Base-by-base conservation (phyloP, 805 yeast genomes). In the Candida saitoana region DNA sequence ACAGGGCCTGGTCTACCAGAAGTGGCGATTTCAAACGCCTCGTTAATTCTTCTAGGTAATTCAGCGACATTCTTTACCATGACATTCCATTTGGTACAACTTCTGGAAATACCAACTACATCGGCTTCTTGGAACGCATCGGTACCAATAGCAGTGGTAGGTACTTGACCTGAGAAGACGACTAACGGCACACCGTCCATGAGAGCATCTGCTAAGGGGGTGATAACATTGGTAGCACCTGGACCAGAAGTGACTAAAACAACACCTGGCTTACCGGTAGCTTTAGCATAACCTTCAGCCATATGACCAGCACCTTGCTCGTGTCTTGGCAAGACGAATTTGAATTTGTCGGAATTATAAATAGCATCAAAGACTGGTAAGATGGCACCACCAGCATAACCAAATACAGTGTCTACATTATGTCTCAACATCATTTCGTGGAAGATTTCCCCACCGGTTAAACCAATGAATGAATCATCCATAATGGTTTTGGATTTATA, bases 251-350 rank as follows among this genome's bases (percentile, higher is more conserved):
- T 93, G 40, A 93, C 99, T 56, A 93, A 73, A 38, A 93, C 98
- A 50, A 93, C 95, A 70, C 99, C 99, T 11, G 97, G 95, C 67
- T 87, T 93, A 45, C 98, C 99, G 15, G 80, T 69, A 32, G 96
- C 99, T 52, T 95, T 77, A 43, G 99, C 97, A 54, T 93, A 93
- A 46, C 99, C 99, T 70, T 93, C 97, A 43, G 99, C 99, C 98
- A 93, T 93, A 68, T 93, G 99, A 40, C 99, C 99, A 14, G 98
- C 99, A 63, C 99, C 99, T 69, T 93, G 99, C 67, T 93, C 99
- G 65, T 93, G 98, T 57, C 95, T 79, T 38, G 99, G 99, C 49
- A 93, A 72, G 43, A 93, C 87, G 60, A 93, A 93, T 53, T 83
- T 80, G 75, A 93, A 91, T 57, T 85, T 79, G 43, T 83, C 81